phyloP scores from a whole-genome alignment of 2,329 filamentous ascomycete genomes.

The Pseudovirgaria hyperparasitica region DNA sequence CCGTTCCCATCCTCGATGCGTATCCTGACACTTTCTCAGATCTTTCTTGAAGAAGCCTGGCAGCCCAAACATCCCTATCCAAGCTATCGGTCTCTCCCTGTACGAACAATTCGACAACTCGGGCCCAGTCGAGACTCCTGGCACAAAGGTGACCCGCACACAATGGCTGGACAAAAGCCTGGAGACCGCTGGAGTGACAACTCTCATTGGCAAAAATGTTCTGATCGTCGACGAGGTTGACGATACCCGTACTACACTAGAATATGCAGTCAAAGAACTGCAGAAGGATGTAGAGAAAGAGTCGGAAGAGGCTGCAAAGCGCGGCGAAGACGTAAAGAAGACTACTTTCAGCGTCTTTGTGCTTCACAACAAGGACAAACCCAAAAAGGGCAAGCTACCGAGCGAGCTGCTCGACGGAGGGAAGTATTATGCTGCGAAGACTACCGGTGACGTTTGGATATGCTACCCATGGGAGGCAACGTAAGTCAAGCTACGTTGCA shows the following conservation, averaged over 20 bases:
- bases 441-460: constrained; percentile 92
- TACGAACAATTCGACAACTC: constrained; percentile 71
- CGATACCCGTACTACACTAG: constrained; percentile 84
- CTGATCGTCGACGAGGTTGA: constrained; percentile 93
- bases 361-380: constrained; percentile 96
- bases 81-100: constrained; percentile 94
- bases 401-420: constrained; percentile 58
- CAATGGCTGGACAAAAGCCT: constrained; percentile 93
- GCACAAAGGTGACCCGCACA: constrained; percentile 90
- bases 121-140: constrained; percentile 58
- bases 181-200: constrained; percentile 78
- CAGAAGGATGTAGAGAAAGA: constrained; percentile 87
- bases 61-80: constrained; percentile 90
- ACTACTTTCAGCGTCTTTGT: constrained; percentile 94
- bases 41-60: constrained; percentile 90
- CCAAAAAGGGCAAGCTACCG: constrained; percentile 81
- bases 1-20: constrained; percentile 1
- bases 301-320: constrained; percentile 57
- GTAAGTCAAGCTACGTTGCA: constrained; percentile 26
- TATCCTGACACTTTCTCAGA: constrained; percentile 12
- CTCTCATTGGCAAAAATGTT: constrained; percentile 81
- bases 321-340: constrained; percentile 56
- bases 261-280: constrained; percentile 85
- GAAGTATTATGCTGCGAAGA: constrained; percentile 74
- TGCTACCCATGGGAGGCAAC: constrained; percentile 97